phyloP scores from a whole-genome alignment of 169 alveolate species.

The Theileria luwenshuni region DNA sequence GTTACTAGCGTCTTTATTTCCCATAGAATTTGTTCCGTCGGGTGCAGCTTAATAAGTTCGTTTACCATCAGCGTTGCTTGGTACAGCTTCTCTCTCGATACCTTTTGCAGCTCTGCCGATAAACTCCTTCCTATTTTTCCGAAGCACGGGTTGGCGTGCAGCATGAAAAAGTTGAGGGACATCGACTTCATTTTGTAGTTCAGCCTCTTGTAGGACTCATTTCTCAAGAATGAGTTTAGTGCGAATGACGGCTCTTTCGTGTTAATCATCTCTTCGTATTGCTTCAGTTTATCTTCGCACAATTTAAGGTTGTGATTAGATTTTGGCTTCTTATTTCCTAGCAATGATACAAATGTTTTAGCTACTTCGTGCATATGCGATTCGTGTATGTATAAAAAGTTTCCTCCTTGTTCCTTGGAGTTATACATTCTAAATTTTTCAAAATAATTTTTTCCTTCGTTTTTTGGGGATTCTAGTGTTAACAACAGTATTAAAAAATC shows the following conservation, averaged over 20 bases:
- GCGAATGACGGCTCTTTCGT: not conserved
- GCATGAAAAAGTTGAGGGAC: conserved; percentile 7
- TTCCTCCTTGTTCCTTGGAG: not conserved
- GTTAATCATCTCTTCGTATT: not conserved
- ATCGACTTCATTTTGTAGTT: not conserved
- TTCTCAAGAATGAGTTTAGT: not conserved
- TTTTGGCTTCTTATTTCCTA: not conserved
- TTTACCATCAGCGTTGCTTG: conserved; percentile 14
- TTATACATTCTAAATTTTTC: not conserved
- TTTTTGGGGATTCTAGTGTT: not conserved
- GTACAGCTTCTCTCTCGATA: not conserved
- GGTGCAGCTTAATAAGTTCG: conserved; percentile 4
- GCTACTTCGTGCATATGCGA: not conserved
- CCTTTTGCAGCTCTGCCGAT: not conserved
- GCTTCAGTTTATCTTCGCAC: not conserved
- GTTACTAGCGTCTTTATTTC: conserved; percentile 24
- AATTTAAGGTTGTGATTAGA: not conserved
- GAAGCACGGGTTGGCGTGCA: conserved; percentile 17
- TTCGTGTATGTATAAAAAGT: not conserved
- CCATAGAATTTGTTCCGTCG: conserved; percentile 20
- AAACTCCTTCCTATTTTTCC: not conserved
- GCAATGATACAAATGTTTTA: not conserved
- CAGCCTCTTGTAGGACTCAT: not conserved
- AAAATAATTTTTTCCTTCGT: not conserved
- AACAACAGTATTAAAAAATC: not conserved